These are phyloP conservation scores for Metschnikowia peoriensis DNA, from an alignment of 805 yeast genomes.

Conservation along the genomic window DNA sequence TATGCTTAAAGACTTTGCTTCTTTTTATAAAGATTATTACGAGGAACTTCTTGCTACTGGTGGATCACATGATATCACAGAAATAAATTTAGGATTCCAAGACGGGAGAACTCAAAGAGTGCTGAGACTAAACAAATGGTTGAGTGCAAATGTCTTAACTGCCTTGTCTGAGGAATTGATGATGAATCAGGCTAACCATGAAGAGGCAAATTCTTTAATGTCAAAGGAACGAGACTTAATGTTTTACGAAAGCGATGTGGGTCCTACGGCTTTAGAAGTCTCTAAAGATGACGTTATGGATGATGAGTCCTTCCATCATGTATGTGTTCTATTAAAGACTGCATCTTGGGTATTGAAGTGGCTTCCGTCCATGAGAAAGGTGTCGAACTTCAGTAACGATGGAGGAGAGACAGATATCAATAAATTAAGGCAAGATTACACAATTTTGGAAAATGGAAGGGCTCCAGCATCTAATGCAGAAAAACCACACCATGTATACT, in stretches of 20 bases:
- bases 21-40: conserved; percentile 33
- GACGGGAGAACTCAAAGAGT: conserved; percentile 18
- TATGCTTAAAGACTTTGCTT: conserved; percentile 35
- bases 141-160: conserved; percentile 30
- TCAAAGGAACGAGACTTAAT: conserved; percentile 29
- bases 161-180: conserved; percentile 21
- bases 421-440: conserved; percentile 39
- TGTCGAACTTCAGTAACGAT: conserved; percentile 27
- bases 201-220: conserved; percentile 10
- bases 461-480: conserved; percentile 19
- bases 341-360: conserved; percentile 57
- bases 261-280: conserved; percentile 27
- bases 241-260: conserved; percentile 20
- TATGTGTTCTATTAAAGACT: conserved; percentile 53
- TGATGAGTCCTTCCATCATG: conserved; percentile 46
- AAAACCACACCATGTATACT: conserved; percentile 26
- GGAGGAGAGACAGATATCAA: conserved; percentile 24
- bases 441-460: conserved; percentile 41
- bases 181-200: conserved; percentile 1
- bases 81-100: conserved; percentile 11
- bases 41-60: conserved; percentile 36
- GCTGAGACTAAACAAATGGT: conserved; percentile 33
- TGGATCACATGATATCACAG: conserved; percentile 21
- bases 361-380: conserved; percentile 54
- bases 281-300: conserved; percentile 55